These are phyloP conservation scores for Podaxis sp. DNA, from an alignment of 768 basidiomycete genomes.

Conservation along the genomic window DNA sequence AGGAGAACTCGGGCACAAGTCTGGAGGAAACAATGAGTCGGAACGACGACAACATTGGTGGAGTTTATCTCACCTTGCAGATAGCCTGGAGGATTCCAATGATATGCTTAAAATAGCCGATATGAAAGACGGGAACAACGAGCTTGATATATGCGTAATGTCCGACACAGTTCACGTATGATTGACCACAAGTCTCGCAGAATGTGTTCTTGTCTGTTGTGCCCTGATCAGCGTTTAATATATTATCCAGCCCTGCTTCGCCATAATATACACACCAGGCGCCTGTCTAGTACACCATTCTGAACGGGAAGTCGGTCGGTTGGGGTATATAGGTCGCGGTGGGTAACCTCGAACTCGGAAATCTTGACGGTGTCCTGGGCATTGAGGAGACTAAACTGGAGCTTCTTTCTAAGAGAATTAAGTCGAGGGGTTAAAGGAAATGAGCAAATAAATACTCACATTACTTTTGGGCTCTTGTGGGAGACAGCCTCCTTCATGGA, in stretches of 20 bases:
- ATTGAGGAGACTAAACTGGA: conserved; percentile 93
- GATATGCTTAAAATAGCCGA: conserved; percentile 96
- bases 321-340: conserved; percentile 86
- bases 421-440: conserved; percentile 8
- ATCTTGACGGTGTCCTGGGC: conserved; percentile 95
- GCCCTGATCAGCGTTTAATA: conserved; percentile 51
- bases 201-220: conserved; percentile 90
- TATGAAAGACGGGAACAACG: conserved; percentile 95
- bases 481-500: conserved; percentile 81
- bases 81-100: conserved; percentile 92
- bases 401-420: conserved; percentile 67
- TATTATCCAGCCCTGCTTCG: not conserved
- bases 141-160: conserved; percentile 99
- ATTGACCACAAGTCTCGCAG: conserved; percentile 94
- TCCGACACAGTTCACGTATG: conserved; percentile 92
- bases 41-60: not conserved
- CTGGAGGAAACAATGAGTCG: conserved; percentile 29
- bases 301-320: conserved; percentile 82
- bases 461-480: conserved; percentile 79
- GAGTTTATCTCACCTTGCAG: conserved; percentile 71
- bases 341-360: conserved; percentile 94
- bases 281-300: conserved; percentile 89
- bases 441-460: conserved; percentile 43
- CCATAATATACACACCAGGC: conserved; percentile 58
- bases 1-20: conserved; percentile 92